phyloP scores from a whole-genome alignment of 208 protist species.

The Leishmania arabica region DNA sequence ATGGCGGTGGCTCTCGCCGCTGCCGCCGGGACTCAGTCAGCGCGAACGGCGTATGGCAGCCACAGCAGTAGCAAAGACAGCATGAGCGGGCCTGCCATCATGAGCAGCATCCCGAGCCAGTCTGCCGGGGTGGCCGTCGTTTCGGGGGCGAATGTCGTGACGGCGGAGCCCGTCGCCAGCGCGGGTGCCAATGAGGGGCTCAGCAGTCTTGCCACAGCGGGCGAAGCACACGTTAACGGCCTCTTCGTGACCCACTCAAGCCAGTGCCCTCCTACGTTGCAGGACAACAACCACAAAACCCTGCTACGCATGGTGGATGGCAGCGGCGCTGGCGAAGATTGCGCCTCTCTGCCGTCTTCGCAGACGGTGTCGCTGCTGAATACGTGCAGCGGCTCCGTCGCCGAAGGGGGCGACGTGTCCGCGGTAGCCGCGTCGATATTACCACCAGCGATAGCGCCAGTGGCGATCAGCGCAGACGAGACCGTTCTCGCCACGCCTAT shows the following conservation, averaged over 20 bases:
- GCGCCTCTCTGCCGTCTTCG: neutral
- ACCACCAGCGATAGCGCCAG: neutral
- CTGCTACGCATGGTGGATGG: neutral
- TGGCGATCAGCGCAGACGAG: neutral
- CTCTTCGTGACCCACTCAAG: neutral
- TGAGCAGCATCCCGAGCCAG: conserved; percentile 10
- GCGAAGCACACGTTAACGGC: neutral
- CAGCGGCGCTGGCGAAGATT: neutral
- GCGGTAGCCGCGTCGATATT: neutral
- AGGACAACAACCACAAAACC: neutral
- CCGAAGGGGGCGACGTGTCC: neutral
- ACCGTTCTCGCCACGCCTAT: neutral
- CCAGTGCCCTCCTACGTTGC: neutral
- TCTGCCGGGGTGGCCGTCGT: neutral
- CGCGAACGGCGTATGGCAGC: neutral
- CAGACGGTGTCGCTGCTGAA: neutral
- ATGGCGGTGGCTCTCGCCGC: conserved; percentile 29
- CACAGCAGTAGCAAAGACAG: neutral
- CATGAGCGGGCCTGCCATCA: neutral
- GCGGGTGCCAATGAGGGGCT: neutral
- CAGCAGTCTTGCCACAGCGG: neutral
- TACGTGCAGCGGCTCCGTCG: neutral
- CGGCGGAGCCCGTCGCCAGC: neutral
- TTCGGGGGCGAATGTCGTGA: neutral
- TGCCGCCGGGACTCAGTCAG: conserved; percentile 6